phyloP scores from a whole-genome alignment of 805 yeast species.

The Starmerella potacharoeniae region DNA sequence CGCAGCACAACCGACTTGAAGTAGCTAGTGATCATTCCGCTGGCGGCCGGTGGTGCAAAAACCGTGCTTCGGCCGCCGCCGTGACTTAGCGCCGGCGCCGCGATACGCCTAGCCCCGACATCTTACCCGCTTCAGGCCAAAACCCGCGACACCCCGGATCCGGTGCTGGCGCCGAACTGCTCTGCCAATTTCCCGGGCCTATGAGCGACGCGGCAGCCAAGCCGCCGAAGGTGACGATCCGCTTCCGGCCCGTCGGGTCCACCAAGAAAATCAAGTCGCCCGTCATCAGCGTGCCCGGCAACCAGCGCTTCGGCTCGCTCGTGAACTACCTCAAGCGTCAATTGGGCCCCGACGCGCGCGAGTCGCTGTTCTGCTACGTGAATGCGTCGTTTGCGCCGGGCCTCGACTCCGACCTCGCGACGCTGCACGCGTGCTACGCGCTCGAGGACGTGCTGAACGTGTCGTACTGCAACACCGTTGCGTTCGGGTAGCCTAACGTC shows the following conservation, averaged over 20 bases:
- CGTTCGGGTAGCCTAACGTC: slow-evolving; percentile 27
- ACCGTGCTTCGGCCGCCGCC: neutral
- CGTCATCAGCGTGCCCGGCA: slow-evolving; percentile 35
- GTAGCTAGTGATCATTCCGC: slow-evolving; percentile 78
- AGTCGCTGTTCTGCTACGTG: slow-evolving; percentile 32
- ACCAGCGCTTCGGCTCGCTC: slow-evolving; percentile 38
- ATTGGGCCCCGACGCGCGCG: slow-evolving; percentile 24
- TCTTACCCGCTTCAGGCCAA: neutral
- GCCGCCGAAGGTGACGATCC: slow-evolving; percentile 28
- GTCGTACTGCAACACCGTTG: slow-evolving; percentile 29
- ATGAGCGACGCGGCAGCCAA: neutral
- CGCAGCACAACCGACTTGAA: slow-evolving; percentile 64
- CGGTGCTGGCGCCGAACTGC: no score
- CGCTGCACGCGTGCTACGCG: slow-evolving; percentile 23
- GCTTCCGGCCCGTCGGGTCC: slow-evolving; percentile 46
- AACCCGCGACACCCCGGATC: neutral
- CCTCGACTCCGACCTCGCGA: slow-evolving; percentile 29
- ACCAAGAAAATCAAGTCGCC: slow-evolving; percentile 39
- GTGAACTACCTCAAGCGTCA: slow-evolving; percentile 35
- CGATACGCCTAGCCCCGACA: no score
- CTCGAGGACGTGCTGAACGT: slow-evolving; percentile 27
- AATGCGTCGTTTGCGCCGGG: slow-evolving; percentile 34
- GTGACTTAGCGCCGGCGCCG: no score
- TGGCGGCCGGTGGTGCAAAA: neutral
- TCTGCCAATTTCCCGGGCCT: neutral